Evolutionary conservation across 495 filamentous ascomycete genomes (phyloP), one percentile per base, ranked within the genome.

Genomic region (Parmelia sp.): DNA sequence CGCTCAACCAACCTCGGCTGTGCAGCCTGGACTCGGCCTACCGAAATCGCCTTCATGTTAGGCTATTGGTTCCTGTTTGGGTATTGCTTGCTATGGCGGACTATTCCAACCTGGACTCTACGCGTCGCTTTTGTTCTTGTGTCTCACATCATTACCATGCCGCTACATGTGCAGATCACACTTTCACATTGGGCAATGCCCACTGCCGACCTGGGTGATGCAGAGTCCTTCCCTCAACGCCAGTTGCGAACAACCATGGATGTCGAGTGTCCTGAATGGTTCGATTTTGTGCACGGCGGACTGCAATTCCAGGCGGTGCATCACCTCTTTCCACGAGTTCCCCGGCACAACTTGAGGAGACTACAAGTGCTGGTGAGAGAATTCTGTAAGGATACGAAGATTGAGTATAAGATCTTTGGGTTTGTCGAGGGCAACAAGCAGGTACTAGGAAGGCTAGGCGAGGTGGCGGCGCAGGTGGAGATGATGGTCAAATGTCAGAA

Each of bases 141-240:
- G 49, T 78, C 76, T 37, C 79, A 81, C 70, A 70, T 79, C 58
- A 62, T 74, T 67, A 80, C 78, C 61, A 77, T 80, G 75, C 75
- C 78, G 11, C 72, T 82, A 27, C 79, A 82, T 66, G 74, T 82
- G 19, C 79, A 80, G 65, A 80, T 82, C 69, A 82, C 78, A 0
- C 73, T 82, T n/a, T 80, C 78, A 1, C 79, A 82, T 68, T 81
- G 76, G 75, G 76, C 72, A 61, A 82, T 79, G 75, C 74, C 75
- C n/a, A 78, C 77, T 2, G 69, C 77, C 5, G 78, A 81, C 51
- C 74, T 81, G 6, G 78, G 78, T 47, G 76, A 76, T 29, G 61
- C 57, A 40, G 79, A 82, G 61, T 79, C 76, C 17, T 82, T 82
- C 68, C 71, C 79, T 17, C 77, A 81, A 69, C 75, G 74, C 68